Evolutionary conservation across 2,329 filamentous ascomycete genomes (phyloP).

Genomic region (Furcasterigmium furcatum): DNA sequence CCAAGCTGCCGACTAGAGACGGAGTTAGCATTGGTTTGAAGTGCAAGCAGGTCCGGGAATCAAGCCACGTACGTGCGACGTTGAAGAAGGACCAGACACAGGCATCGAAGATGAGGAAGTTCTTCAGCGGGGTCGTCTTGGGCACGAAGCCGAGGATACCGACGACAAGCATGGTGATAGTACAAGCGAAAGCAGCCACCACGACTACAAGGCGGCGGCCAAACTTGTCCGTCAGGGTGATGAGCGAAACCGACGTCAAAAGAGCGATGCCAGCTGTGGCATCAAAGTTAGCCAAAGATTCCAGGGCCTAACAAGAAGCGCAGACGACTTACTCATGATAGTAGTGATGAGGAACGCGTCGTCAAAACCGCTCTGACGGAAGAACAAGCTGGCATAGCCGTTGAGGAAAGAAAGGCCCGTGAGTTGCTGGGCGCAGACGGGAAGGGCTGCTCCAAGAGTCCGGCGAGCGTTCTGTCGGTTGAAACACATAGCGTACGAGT

Average conservation of each 20-base stretch:
- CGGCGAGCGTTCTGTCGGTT: slow-evolving; percentile 21
- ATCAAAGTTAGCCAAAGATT: neutral
- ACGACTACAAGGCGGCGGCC: slow-evolving; percentile 14
- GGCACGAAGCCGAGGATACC: slow-evolving; percentile 14
- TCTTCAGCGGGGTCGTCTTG: slow-evolving; percentile 7
- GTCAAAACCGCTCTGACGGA: slow-evolving; percentile 24
- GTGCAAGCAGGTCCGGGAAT: neutral
- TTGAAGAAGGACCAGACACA: slow-evolving; percentile 17
- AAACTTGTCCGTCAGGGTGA: slow-evolving; percentile 13
- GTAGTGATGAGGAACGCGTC: slow-evolving; percentile 18
- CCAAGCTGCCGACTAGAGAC: slow-evolving; percentile 17
- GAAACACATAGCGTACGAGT: slow-evolving; percentile 13
- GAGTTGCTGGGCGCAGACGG: slow-evolving; percentile 16
- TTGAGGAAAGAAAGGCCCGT: slow-evolving; percentile 16
- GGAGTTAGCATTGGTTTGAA: neutral
- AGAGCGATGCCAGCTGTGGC: slow-evolving; percentile 11
- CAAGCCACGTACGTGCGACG: neutral
- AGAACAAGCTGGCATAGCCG: slow-evolving; percentile 24
- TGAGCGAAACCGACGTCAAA: slow-evolving; percentile 10
- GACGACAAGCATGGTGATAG: slow-evolving; percentile 11
- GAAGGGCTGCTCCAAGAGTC: slow-evolving; percentile 25
- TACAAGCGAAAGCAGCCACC: slow-evolving; percentile 9
- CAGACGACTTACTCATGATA: slow-evolving; percentile 8
- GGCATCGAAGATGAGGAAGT: slow-evolving; percentile 15
- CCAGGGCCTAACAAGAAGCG: neutral